phyloP scores from a whole-genome alignment of 1,284 basidiomycete genomes.

The Cystobasidium slooffiae region DNA sequence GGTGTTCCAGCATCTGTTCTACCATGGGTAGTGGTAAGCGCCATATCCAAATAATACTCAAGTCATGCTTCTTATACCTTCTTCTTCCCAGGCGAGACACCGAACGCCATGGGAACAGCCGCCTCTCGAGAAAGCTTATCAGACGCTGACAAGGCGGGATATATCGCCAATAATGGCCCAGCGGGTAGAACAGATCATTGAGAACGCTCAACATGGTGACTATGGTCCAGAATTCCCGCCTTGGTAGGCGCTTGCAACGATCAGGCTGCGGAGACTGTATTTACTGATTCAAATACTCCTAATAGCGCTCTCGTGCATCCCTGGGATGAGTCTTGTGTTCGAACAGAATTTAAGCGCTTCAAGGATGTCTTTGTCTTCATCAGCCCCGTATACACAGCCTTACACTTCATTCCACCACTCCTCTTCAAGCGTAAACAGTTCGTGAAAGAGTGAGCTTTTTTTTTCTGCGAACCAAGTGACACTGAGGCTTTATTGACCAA shows the following conservation, averaged over 20 bases:
- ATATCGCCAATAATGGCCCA: constrained; percentile 53
- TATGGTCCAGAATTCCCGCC: constrained; percentile 26
- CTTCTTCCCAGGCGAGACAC: constrained; percentile 55
- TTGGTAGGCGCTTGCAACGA: constrained; percentile 9
- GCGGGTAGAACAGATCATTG: constrained; percentile 52
- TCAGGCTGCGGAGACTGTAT: not conserved
- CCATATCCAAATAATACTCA: not conserved
- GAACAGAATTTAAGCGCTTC: constrained; percentile 70
- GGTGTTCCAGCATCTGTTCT: constrained; percentile 69
- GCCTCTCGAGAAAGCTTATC: constrained; percentile 28
- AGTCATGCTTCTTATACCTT: constrained; percentile 58
- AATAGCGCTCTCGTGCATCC: constrained; percentile 59
- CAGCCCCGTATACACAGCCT: constrained; percentile 75
- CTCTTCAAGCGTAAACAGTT: constrained; percentile 62
- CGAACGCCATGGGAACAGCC: constrained; percentile 20
- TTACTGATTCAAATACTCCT: not conserved
- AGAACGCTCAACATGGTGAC: constrained; percentile 58
- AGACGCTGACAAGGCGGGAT: constrained; percentile 33
- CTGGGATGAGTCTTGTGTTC: constrained; percentile 70
- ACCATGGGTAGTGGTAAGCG: constrained; percentile 52
- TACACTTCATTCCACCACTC: constrained; percentile 78
- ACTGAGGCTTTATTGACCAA: not conserved
- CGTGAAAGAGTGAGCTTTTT: constrained; percentile 66
- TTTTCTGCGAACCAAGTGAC: constrained; percentile 54
- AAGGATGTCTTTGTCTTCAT: constrained; percentile 83